Conservation (phyloP, 2,329 filamentous ascomycete species). For the Trichoderma breve region DNA sequence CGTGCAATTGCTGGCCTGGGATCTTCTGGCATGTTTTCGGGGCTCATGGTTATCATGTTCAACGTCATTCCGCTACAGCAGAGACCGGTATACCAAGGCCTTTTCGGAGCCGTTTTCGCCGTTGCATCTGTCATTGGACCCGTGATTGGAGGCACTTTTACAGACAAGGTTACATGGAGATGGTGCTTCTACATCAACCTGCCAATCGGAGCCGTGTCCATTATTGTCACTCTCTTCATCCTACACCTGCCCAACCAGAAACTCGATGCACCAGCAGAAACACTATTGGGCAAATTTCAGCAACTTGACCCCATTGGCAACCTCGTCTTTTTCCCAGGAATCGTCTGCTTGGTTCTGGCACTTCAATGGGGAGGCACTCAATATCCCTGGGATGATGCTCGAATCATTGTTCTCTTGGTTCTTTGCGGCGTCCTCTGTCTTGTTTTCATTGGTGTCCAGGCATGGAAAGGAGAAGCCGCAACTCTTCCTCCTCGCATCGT, state of each 20-base stretch:
- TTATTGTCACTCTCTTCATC: not conserved
- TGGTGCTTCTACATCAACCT: slow-evolving; percentile 22
- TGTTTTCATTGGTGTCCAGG: slow-evolving; percentile 35
- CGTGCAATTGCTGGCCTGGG: slow-evolving; percentile 45
- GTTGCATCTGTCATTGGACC: slow-evolving; percentile 36
- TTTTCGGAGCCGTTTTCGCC: slow-evolving; percentile 35
- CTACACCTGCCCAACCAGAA: slow-evolving; percentile 28
- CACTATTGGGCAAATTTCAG: slow-evolving; percentile 30
- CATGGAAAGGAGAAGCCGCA: slow-evolving; percentile 34
- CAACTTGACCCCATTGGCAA: slow-evolving; percentile 25
- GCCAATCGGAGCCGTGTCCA: slow-evolving; percentile 4
- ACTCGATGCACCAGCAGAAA: slow-evolving; percentile 12
- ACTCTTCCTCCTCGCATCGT: slow-evolving; percentile 42
- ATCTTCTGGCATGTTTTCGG: slow-evolving; percentile 39
- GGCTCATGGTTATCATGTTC: slow-evolving; percentile 11
- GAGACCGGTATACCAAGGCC: slow-evolving; percentile 24
- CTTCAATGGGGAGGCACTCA: slow-evolving; percentile 44
- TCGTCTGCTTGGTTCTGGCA: slow-evolving; percentile 27
- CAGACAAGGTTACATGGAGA: slow-evolving; percentile 30
- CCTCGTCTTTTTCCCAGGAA: slow-evolving; percentile 1
- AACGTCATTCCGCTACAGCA: not conserved
- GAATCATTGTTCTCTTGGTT: slow-evolving; percentile 40
- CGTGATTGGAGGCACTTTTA: slow-evolving; percentile 31
- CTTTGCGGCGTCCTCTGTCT: slow-evolving; percentile 32
- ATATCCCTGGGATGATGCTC: slow-evolving; percentile 26